Conservation (phyloP, 139 green algal genomes). For the Chlorella ohadii region DNA sequence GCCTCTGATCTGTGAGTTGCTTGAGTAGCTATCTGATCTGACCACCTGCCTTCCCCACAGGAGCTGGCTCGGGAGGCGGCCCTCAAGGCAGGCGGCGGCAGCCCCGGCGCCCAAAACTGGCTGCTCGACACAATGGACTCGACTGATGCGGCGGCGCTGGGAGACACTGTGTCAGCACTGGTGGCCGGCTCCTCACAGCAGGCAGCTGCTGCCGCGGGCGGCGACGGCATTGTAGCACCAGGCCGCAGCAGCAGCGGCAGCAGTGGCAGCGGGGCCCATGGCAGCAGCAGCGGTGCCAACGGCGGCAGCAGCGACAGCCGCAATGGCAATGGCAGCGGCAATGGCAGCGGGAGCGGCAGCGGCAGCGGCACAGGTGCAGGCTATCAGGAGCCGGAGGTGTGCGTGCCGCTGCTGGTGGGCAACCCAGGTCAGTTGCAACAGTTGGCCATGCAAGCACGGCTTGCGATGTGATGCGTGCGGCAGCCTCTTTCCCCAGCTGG, state of each 20-base stretch:
- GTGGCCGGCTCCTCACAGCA: too few species aligned
- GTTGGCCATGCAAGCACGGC: too few species aligned
- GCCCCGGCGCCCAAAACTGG: background rate
- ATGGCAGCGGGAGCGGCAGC: background rate
- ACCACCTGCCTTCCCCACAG: too few species aligned
- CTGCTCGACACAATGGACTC: background rate
- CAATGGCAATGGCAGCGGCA: too few species aligned
- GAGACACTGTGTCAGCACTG: too few species aligned
- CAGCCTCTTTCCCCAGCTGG: too few species aligned
- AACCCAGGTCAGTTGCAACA: background rate
- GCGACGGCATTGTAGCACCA: too few species aligned
- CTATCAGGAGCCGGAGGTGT: background rate
- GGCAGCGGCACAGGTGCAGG: background rate
- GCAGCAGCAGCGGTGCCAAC: background rate
- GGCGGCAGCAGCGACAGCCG: background rate
- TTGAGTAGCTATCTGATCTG: too few species aligned
- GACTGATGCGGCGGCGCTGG: too few species aligned
- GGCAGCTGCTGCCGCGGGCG: background rate
- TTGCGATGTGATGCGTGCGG: too few species aligned
- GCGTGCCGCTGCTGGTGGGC: slow-evolving; percentile 37
- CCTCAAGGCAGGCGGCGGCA: background rate
- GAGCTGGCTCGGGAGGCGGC: background rate
- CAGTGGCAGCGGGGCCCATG: background rate
- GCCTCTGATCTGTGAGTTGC: too few species aligned
- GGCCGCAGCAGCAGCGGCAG: background rate